Evolutionary conservation across 176 grass and related monocot species (phyloP).

Genomic region (Coix lacrymajobi): DNA sequence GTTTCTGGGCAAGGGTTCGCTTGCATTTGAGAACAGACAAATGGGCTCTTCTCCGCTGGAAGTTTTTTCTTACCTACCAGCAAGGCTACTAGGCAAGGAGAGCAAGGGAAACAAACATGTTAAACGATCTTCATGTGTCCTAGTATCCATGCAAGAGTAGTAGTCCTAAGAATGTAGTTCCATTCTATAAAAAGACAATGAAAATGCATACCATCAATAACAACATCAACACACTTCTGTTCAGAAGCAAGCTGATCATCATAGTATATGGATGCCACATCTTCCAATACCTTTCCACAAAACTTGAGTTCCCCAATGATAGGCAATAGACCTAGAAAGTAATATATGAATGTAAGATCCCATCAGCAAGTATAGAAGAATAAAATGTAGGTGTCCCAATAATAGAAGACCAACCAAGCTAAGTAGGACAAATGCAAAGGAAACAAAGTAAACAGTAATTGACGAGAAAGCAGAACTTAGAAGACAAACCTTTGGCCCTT

Average conservation of each 20-base stretch:
- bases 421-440: constrained; percentile 12
- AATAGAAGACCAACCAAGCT: constrained; percentile 39
- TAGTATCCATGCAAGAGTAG: constrained; percentile 6
- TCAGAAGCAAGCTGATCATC: constrained; percentile 48
- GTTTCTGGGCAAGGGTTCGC: not conserved
- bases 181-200: not conserved
- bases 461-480: not conserved
- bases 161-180: not conserved
- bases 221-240: constrained; percentile 59
- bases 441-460: not conserved
- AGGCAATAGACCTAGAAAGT: constrained; percentile 71
- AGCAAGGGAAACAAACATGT: not conserved
- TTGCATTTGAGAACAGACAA: not conserved
- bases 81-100: not conserved
- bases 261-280: constrained; percentile 38
- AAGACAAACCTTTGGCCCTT: constrained; percentile 63
- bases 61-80: not conserved
- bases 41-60: not conserved
- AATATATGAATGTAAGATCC: not conserved
- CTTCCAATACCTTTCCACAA: constrained; percentile 52
- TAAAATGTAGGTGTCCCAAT: not conserved
- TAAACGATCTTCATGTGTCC: not conserved
- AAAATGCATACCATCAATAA: constrained; percentile 62
- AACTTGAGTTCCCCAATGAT: constrained; percentile 59
- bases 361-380: not conserved